Base-by-base conservation (phyloP, 2,329 filamentous ascomycete genomes). In the Purpureocillium takamizusanense region DNA sequence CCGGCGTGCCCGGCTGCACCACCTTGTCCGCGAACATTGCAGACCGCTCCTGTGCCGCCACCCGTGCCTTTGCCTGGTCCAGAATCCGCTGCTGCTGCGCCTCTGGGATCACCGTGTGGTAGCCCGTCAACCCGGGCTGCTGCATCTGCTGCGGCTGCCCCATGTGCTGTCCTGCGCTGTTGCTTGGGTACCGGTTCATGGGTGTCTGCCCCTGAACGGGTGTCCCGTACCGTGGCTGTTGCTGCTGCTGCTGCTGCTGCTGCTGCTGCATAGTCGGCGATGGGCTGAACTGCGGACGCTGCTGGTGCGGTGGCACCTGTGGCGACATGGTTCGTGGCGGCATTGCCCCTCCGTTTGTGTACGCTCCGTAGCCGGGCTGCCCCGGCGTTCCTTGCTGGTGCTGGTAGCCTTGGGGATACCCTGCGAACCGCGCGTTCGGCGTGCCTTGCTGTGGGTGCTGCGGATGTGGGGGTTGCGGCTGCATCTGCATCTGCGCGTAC, bases 41-140 rank as follows among this genome's bases (percentile, higher is more conserved):
- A 16, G 60, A 60, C 21, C 63, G 57, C 43, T 67, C 63, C 36
- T 67, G 65, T 1, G 66, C 65, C 13, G 66, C 65, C 12, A 66
- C 62, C 18, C 68, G 56, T 3, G 67, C 69, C 39, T 69, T 67
- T 7, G 70, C 67, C 51, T 73, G 69, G 37, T 74, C 69, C 51
- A 70, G 56, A 34, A 70, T 64, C 38, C 68, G 65, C 48, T 69
- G 65, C 48, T 72, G 69, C 42, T 71, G 67, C 13, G 63, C 62
- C 46, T 70, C 66, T 29, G 65, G 62, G 49, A 70, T 69, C 34
- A 70, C 66, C 5, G 66, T 70, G 34, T 69, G 65, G 41, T 70
- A 72, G 25, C 68, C 68, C 3, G 65, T 62, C 4, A 65, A 52
- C 13, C 61, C 63, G 17, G 59, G 53, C 41, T 56, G 58, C 45